Evolutionary conservation across 306 rosid species (phyloP), one percentile per base, ranked within the genome.

Genomic region (Cicer pinnatifidum): DNA sequence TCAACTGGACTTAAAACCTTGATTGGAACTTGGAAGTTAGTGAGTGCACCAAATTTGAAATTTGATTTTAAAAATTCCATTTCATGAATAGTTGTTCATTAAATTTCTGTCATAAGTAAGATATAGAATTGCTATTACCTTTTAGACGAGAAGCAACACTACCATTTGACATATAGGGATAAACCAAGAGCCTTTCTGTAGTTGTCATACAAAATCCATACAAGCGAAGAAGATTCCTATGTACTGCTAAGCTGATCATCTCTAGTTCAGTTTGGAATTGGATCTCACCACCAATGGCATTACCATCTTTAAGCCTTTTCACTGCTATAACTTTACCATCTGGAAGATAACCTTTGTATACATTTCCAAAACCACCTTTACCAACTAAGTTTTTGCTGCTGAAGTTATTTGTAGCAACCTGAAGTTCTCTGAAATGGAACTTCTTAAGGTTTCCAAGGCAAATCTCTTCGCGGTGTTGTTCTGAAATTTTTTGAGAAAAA

Each of bases 191-290:
- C 82, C 96, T 86, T 78, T 94, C 99, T 0, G 93, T 67, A 68
- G 86, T 58, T 41, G 97, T 89, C 90, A 87, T 84, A 45, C 99
- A 94, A 67, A 89, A 94, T 2, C 99, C 99, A 62, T 86, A 89
- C 9, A 94, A 88, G 37, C 95, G 92, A 73, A 94, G 99, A 75
- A 94, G 92, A 78, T 94, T 89, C 48, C 99, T 78, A 48, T 94
- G 99, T 40, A 91, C 96, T 0, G 97, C 99, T 50, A 94, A 87
- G 90, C 97, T 91, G 85, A 94, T 91, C 96, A 94, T 94, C 84
- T 94, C 97, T 17, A 94, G 89, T 80, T 94, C 99, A 12, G 97
- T 94, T 82, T 87, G 96, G 67, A 94, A 91, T 73, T 94, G 97
- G 78, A 86, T 89, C 78, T 91, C 92, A 12, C 98, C 97, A 5